These are phyloP conservation scores for Nigrograna mackinnonii DNA, from an alignment of 2,329 filamentous ascomycete genomes.

Conservation along the genomic window DNA sequence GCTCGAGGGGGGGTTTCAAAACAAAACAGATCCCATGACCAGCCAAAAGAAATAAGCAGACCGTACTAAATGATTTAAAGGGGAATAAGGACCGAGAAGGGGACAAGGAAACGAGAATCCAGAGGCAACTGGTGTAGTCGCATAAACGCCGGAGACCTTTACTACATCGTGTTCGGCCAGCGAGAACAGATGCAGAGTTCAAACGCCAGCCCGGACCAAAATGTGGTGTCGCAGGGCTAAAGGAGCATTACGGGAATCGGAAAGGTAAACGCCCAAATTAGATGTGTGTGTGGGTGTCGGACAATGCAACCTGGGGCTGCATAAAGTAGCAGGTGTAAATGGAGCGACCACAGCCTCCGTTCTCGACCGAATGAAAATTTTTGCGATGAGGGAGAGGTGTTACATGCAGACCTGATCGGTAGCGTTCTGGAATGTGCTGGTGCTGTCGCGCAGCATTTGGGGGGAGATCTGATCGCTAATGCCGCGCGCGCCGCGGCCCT, in stretches of 20 bases:
- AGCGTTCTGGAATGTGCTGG: conserved; percentile 25
- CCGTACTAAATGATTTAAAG: background rate
- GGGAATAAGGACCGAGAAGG: background rate
- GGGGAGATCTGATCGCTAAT: conserved; percentile 1
- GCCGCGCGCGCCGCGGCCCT: conserved; percentile 13
- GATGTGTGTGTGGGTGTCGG: background rate
- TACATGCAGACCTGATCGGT: conserved; percentile 6
- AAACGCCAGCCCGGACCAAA: background rate
- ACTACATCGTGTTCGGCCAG: conserved; percentile 2
- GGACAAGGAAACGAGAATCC: background rate
- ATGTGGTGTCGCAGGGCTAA: no score
- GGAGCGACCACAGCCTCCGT: conserved; percentile 1
- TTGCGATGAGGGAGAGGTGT: conserved; percentile 6
- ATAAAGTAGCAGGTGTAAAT: background rate
- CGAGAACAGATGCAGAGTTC: background rate
- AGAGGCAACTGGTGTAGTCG: background rate
- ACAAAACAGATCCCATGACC: conserved; percentile 2
- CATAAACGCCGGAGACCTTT: no score
- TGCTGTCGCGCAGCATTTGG: conserved; percentile 8
- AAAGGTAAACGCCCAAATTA: background rate
- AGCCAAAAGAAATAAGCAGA: conserved; percentile 1
- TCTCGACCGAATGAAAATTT: conserved; percentile 3
- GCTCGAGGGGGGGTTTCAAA: conserved; percentile 5
- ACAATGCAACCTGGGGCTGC: background rate
- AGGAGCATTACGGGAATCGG: background rate